Evolutionary conservation across 1,284 basidiomycete genomes (phyloP).

Genomic region (Golubevia sp.): DNA sequence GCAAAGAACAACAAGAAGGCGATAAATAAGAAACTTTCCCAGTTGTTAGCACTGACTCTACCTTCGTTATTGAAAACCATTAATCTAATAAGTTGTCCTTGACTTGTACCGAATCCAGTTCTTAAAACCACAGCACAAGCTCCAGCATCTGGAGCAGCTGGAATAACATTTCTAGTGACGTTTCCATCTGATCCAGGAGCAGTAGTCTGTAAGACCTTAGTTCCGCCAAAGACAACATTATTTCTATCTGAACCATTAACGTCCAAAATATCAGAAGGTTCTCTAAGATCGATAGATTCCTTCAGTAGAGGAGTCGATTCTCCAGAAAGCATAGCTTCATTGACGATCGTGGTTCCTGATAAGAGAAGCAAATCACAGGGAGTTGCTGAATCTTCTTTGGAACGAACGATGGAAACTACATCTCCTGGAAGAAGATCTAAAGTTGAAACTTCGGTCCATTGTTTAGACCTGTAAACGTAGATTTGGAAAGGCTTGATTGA

Average conservation of each 20-base stretch:
- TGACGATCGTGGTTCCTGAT: constrained; percentile 30
- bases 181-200: constrained; percentile 29
- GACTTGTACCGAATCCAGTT: constrained; percentile 59
- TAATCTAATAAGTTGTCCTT: constrained; percentile 58
- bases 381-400: constrained; percentile 56
- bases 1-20: constrained; percentile 59
- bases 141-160: constrained; percentile 50
- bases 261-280: constrained; percentile 45
- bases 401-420: constrained; percentile 53
- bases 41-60: constrained; percentile 56
- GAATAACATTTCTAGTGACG: constrained; percentile 11
- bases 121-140: constrained; percentile 51
- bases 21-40: constrained; percentile 59
- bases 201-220: constrained; percentile 58
- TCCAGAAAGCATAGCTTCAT: constrained; percentile 61
- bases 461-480: constrained; percentile 44
- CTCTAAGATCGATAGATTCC: constrained; percentile 55
- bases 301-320: constrained; percentile 59
- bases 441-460: constrained; percentile 47
- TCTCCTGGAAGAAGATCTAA: constrained; percentile 55
- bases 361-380: constrained; percentile 49
- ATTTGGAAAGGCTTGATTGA: constrained; percentile 58
- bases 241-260: constrained; percentile 54
- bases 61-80: constrained; percentile 61
- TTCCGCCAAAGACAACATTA: constrained; percentile 60